Evolutionary conservation across 2,329 filamentous ascomycete species (phyloP).

Genomic region (Cercospora beticola): DNA sequence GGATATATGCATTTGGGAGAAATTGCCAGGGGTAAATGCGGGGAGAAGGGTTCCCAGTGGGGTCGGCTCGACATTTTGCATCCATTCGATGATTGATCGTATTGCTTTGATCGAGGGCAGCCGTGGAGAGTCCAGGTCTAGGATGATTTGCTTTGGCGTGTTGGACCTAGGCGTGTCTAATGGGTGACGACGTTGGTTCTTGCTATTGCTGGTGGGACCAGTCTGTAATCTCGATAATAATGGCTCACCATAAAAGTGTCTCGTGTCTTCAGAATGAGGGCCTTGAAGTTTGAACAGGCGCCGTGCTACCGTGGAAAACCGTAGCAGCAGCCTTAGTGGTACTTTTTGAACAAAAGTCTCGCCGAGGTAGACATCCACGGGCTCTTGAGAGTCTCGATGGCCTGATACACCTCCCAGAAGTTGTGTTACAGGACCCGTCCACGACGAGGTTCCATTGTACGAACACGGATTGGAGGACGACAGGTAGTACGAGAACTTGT

Average conservation of each 20-base stretch:
- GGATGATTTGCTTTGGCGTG: not conserved
- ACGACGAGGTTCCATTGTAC: not conserved
- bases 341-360: conserved; percentile 16
- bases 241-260: not conserved
- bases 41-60: not conserved
- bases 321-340: conserved; percentile 13
- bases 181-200: not conserved
- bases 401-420: not conserved
- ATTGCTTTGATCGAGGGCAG: not conserved
- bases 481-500: conserved; percentile 12
- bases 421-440: not conserved
- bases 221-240: not conserved
- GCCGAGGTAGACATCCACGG: conserved; percentile 15
- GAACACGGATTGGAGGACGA: not conserved
- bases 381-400: not conserved
- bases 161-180: not conserved
- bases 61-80: conserved; percentile 1
- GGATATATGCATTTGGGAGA: not conserved
- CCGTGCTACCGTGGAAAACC: conserved; percentile 17
- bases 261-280: not conserved
- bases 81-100: conserved; percentile 7
- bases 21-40: not conserved
- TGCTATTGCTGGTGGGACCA: not conserved
- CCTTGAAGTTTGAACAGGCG: not conserved
- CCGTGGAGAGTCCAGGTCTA: not conserved